Evolutionary conservation across 2,329 filamentous ascomycete genomes (phyloP), one percentile per base, ranked within the genome.

Genomic region (Trichoderma atrobrunneum): DNA sequence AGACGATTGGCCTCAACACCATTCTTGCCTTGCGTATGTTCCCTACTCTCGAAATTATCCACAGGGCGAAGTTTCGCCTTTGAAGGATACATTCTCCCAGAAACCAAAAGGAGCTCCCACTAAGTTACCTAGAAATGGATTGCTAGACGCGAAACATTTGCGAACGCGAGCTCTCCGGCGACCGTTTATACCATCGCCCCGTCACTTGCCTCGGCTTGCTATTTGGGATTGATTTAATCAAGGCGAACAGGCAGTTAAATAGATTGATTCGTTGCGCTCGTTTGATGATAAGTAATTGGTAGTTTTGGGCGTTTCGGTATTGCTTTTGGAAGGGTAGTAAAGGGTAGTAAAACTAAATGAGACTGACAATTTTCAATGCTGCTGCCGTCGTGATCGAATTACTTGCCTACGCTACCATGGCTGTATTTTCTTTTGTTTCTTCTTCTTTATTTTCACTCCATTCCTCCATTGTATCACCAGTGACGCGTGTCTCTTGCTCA

Each of bases 131-230:
- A 67, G 64, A 59, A 67, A 59, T 30, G 51, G 64, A 67, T 30
- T 59, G 64, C 51, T 67, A 59, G 64, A 39, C 11, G 64, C 64
- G 32, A 28, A 28, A 18, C 26, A 60, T 32, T 56, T n/a, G 21
- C 61, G 21, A 59, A 39, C 21, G 32, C 51, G 51, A 32, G 18
- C 16, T 28, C 24, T 85, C 21, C 11, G n/a, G n/a, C 48, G 1
- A 7, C 21, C 11, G 11, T 24, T 54, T 54, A 24, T 51, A 24
- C n/a, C 48, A 2, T 54, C 21, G 48, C 11, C n/a, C 5, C 21
- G 21, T 24, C 48, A 14, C 21, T 54, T 2, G 21, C 12, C 48
- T 24, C 5, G 48, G 21, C 48, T 21, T 24, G 21, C 48, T 54
- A 24, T 24, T 54, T 54, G 11, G 21, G 11, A 54, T 54, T 54